These are phyloP conservation scores for Papiliotrema nemorosa DNA, from an alignment of 1,284 basidiomycete genomes.

Conservation along the genomic window DNA sequence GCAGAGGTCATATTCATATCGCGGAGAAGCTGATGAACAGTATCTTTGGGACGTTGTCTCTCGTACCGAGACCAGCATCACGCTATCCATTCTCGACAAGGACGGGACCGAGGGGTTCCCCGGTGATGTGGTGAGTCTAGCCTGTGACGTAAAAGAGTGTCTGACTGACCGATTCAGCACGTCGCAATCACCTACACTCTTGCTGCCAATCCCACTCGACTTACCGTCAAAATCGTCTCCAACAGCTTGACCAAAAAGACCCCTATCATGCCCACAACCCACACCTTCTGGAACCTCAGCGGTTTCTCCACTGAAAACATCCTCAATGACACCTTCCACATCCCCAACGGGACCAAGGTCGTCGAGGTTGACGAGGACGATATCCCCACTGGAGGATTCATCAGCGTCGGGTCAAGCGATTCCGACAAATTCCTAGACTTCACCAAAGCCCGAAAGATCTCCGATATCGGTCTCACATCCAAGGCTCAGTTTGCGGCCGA, in stretches of 20 bases:
- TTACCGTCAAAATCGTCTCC: constrained; percentile 3
- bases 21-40: no score
- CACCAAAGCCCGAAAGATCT: constrained; percentile 10
- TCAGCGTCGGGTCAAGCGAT: not conserved
- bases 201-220: not conserved
- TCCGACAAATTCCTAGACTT: constrained; percentile 1
- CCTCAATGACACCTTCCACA: constrained; percentile 2
- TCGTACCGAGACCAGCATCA: not conserved
- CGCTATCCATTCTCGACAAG: not conserved
- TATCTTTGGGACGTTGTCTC: not conserved
- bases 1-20: not conserved
- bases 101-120: constrained; percentile 2
- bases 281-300: constrained; percentile 6
- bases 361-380: not conserved
- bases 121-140: constrained; percentile 2
- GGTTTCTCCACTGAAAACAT: not conserved
- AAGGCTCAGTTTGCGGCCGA: constrained; percentile 10
- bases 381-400: constrained; percentile 1
- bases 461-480: constrained; percentile 1
- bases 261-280: constrained; percentile 6
- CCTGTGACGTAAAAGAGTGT: not conserved
- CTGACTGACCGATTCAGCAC: not conserved
- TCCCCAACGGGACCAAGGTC: not conserved
- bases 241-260: constrained; percentile 2
- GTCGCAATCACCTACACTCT: constrained; percentile 4